Evolutionary conservation across 305 asterid species (phyloP).

Genomic region (Nicotiana rustica): DNA sequence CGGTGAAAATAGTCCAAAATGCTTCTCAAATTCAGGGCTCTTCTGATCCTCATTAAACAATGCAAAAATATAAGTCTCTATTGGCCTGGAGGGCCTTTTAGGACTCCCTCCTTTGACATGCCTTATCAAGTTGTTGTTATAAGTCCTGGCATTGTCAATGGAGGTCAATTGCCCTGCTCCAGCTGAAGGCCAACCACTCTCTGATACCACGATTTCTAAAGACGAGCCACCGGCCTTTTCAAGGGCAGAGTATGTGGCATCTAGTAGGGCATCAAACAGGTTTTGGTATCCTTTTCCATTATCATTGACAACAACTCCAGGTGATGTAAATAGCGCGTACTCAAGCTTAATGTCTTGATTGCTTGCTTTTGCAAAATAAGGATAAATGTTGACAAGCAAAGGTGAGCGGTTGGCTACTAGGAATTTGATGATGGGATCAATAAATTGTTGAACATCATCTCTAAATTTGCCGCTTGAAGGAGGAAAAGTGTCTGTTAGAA

Average conservation of each 20-base stretch:
- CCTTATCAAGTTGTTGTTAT: slow-evolving; percentile 48
- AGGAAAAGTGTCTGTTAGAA: slow-evolving; percentile 50
- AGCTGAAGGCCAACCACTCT: slow-evolving; percentile 71
- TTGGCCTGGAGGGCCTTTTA: slow-evolving; percentile 54
- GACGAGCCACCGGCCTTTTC: slow-evolving; percentile 59
- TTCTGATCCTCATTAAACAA: slow-evolving; percentile 64
- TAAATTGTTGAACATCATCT: slow-evolving; percentile 36
- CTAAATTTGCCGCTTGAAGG: slow-evolving; percentile 54
- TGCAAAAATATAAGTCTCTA: slow-evolving; percentile 65
- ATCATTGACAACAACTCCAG: slow-evolving; percentile 43
- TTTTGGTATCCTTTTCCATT: slow-evolving; percentile 49
- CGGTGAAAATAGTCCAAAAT: slow-evolving; percentile 59
- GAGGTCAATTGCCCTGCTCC: slow-evolving; percentile 55
- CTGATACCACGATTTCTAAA: slow-evolving; percentile 59
- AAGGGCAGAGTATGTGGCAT: slow-evolving; percentile 54
- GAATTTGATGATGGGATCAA: slow-evolving; percentile 49
- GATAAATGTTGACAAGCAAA: slow-evolving; percentile 54
- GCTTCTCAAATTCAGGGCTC: slow-evolving; percentile 48
- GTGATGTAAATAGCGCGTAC: slow-evolving; percentile 52
- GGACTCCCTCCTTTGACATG: slow-evolving; percentile 58
- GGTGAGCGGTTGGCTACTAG: slow-evolving; percentile 43
- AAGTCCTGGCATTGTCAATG: slow-evolving; percentile 50
- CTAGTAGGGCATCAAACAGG: slow-evolving; percentile 58
- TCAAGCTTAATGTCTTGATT: slow-evolving; percentile 41
- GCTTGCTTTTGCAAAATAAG: slow-evolving; percentile 47